Percentiles rank a stretch among this genome's conserved stretches.
phyloP scores from a whole-genome alignment of 73 alveolate genomes.

The Symbiodinium pilosum region DNA sequence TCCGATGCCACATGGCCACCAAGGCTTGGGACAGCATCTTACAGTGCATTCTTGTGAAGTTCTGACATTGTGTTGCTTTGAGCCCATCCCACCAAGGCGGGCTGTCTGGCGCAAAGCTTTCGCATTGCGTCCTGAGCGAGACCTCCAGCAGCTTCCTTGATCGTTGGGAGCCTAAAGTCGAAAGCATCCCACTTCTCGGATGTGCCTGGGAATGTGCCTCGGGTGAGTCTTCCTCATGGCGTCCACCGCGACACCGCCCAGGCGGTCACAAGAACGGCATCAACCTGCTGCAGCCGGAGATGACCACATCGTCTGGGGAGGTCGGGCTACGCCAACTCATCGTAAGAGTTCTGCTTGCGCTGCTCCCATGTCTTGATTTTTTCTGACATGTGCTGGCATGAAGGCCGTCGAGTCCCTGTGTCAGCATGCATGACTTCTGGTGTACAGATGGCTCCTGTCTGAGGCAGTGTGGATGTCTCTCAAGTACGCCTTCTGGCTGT shows the following conservation, averaged over 20 bases:
- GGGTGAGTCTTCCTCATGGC: too few relatives aligned
- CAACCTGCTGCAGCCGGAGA: conserved; percentile 13
- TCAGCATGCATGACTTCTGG: too few relatives aligned
- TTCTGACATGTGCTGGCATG: background rate
- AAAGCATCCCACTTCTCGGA: too few relatives aligned
- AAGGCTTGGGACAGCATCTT: conserved; percentile 2
- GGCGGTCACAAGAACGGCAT: conserved; percentile 12
- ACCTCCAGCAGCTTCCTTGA: conserved; percentile 23
- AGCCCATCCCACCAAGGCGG: background rate
- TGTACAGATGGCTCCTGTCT: too few relatives aligned
- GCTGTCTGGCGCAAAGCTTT: conserved; percentile 14
- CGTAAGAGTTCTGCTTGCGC: background rate
- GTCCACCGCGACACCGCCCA: background rate
- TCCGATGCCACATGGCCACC: conserved; percentile 25
- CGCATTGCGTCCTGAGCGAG: conserved; percentile 31
- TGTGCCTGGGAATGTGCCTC: too few relatives aligned
- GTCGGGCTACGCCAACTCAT: background rate
- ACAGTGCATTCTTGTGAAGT: too few relatives aligned
- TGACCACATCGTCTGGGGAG: background rate
- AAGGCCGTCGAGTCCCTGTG: too few relatives aligned
- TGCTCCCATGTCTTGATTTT: background rate
- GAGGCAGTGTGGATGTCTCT: conserved; percentile 27
- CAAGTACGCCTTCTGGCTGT: conserved; percentile 10
- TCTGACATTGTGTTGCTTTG: too few relatives aligned
- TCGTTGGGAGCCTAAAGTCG: background rate